A percentile compares a stretch with the other conserved stretches of the same genome.
Evolutionary conservation across 148 eudicot species (phyloP).

Genomic region (Rheum nobile): DNA sequence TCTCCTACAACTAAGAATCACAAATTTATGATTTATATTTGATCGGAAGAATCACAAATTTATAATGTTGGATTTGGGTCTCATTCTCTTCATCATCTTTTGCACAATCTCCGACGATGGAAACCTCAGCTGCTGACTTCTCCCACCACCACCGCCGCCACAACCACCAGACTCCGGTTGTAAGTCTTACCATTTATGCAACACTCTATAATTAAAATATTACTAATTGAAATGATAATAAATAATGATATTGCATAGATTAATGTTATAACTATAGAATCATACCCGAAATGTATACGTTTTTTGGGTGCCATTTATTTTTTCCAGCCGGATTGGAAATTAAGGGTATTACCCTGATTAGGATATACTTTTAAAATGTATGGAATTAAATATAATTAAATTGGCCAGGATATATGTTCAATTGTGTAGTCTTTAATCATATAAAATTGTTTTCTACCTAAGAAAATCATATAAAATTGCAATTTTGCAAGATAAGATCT

Average conservation of each 20-base stretch:
- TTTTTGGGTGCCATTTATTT: no score
- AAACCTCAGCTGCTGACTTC: not conserved
- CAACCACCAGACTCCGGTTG: not conserved
- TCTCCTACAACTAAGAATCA: not conserved
- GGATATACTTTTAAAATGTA: not conserved
- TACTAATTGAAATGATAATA: no score
- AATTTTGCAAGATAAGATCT: not conserved
- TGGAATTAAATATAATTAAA: not conserved
- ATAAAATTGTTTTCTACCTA: no score
- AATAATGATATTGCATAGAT: not conserved
- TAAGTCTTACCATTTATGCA: not conserved
- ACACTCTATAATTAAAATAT: no score
- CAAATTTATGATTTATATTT: no score
- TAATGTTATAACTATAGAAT: no score
- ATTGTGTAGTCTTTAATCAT: no score
- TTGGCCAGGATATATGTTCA: not conserved
- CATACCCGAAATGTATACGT: not conserved
- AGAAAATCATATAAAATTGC: not conserved
- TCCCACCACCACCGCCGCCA: not conserved
- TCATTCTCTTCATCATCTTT: not conserved
- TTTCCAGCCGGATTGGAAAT: no score
- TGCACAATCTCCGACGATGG: not conserved
- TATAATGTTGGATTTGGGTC: not conserved
- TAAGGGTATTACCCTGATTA: not conserved
- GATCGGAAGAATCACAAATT: not conserved